These are phyloP conservation scores for Simplicillium aogashimaense DNA, from an alignment of 2,329 filamentous ascomycete species.

Conservation along the genomic window DNA sequence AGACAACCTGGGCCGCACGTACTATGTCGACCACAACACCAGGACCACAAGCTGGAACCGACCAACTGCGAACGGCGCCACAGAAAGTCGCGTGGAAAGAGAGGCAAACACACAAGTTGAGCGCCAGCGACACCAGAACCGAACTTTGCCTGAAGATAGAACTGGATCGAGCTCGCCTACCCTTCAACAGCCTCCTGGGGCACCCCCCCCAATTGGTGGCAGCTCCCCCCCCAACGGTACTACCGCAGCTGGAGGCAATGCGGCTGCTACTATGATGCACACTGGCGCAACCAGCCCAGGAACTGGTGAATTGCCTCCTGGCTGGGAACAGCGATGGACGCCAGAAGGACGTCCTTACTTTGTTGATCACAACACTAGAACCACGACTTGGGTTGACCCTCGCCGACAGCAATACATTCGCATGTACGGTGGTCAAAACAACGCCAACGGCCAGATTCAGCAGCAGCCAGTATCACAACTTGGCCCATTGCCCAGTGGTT, in stretches of 20 bases:
- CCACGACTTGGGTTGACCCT: slow-evolving; percentile 97
- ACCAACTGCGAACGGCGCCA: slow-evolving; percentile 69
- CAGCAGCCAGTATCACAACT: slow-evolving; percentile 96
- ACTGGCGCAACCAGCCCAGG: slow-evolving; percentile 88
- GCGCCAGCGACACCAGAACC: slow-evolving; percentile 85
- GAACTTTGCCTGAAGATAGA: slow-evolving; percentile 89
- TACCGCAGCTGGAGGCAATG: slow-evolving; percentile 33
- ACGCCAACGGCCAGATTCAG: slow-evolving; percentile 78
- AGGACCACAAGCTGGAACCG: slow-evolving; percentile 94
- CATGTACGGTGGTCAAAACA: slow-evolving; percentile 88
- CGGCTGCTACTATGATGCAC: slow-evolving; percentile 74
- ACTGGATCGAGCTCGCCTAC: slow-evolving; percentile 90
- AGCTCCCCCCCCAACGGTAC: slow-evolving; percentile 12
- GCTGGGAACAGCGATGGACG: slow-evolving; percentile 94
- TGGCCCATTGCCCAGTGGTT: slow-evolving; percentile 88
- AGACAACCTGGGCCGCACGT: slow-evolving; percentile 88
- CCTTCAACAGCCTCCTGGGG: slow-evolving; percentile 41
- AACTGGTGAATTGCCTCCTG: slow-evolving; percentile 85
- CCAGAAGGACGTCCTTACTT: slow-evolving; percentile 94
- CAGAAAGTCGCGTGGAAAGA: slow-evolving; percentile 61
- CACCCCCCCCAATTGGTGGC: slow-evolving; percentile 27
- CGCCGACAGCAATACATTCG: slow-evolving; percentile 95
- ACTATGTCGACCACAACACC: slow-evolving; percentile 97
- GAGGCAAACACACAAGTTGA: slow-evolving; percentile 91
- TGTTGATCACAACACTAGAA: slow-evolving; percentile 96